A percentile compares a stretch with the other conserved stretches of the same genome.
Conservation (phyloP, 305 asterid genomes). For the Galium porrigens region DNA sequence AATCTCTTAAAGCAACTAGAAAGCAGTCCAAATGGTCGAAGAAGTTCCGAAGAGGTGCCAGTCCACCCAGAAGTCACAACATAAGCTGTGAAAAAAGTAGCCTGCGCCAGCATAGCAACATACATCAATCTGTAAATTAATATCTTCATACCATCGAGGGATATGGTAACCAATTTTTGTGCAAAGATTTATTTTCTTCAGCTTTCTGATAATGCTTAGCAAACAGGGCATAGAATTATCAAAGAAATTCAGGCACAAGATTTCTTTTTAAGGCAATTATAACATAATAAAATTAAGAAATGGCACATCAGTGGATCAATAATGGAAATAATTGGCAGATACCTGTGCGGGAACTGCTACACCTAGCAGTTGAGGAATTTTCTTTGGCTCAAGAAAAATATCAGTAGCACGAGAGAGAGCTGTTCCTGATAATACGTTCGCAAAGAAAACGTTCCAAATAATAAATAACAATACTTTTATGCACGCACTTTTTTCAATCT, state of each 20-base stretch:
- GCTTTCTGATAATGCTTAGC: background rate
- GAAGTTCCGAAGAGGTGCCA: constrained; percentile 53
- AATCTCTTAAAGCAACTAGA: constrained; percentile 30
- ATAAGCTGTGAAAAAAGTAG: constrained; percentile 83
- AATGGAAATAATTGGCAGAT: constrained; percentile 14
- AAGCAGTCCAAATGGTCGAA: constrained; percentile 33
- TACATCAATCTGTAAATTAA: background rate
- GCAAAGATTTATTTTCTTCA: background rate
- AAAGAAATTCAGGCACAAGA: constrained; percentile 1
- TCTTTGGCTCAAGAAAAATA: constrained; percentile 63
- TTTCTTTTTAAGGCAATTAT: background rate
- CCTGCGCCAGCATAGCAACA: constrained; percentile 32
- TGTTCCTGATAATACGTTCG: constrained; percentile 82
- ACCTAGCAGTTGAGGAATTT: constrained; percentile 60
- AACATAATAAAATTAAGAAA: background rate
- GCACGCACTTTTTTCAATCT: constrained; percentile 85
- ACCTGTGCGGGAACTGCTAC: constrained; percentile 97
- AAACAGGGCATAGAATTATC: background rate
- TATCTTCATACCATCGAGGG: background rate
- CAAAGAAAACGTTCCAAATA: constrained; percentile 87
- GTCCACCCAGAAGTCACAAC: constrained; percentile 99
- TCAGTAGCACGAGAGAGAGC: constrained; percentile 44
- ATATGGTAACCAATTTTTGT: background rate
- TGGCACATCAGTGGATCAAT: background rate
- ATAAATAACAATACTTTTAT: constrained; percentile 71